Base-by-base conservation (phyloP, 331 rosid species). In the Malus hybrid region DNA sequence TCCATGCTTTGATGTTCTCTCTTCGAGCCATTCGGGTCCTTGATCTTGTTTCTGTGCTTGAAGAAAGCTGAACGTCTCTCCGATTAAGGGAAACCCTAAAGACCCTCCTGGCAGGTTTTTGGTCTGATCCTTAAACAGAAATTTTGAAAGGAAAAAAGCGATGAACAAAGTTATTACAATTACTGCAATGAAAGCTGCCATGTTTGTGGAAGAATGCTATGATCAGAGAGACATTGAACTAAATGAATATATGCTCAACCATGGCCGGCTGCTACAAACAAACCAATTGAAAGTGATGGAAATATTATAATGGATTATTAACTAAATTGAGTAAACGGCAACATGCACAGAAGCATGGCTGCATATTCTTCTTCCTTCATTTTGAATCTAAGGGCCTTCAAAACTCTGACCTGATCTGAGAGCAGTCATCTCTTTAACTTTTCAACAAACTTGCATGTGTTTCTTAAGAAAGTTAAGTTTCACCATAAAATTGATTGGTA, bases 81-180 rank as follows among this genome's bases (percentile, higher is more conserved):
- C 87, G 1, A 84, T 72, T 10, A 84, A 19, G 36, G 87, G 88
- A 14, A 77, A 84, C 62, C 90, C 90, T 22, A 80, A 61, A 75
- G 90, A 87, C 33, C 90, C 88, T 78, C 75, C 74, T n/a, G 90
- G 88, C 34, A 87, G 66, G 70, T 82, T 87, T 78, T 75, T 82
- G 32, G 75, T 60, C 66, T 72, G 75, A 76, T 67, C 16, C 19
- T 80, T 82, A 5, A 65, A 75, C 76, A 84, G 56, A 46, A 80
- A 22, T 67, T 82, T 82, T 67, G 75, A 75, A 33, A 87, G 65
- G 19, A 83, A 69, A 66, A 78, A 76, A 70, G 76, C 79, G 39
- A 72, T 14, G 75, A 66, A 44, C 73, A 82, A 48, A 76, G 91
- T 84, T 72, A 80, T 34, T n/a, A 54, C 22, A 55, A 80, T 50